A percentile compares a stretch with the other conserved stretches of the same genome.
These are phyloP conservation scores for Malassezia caprae DNA, from an alignment of 1,284 basidiomycete genomes.

Conservation along the genomic window DNA sequence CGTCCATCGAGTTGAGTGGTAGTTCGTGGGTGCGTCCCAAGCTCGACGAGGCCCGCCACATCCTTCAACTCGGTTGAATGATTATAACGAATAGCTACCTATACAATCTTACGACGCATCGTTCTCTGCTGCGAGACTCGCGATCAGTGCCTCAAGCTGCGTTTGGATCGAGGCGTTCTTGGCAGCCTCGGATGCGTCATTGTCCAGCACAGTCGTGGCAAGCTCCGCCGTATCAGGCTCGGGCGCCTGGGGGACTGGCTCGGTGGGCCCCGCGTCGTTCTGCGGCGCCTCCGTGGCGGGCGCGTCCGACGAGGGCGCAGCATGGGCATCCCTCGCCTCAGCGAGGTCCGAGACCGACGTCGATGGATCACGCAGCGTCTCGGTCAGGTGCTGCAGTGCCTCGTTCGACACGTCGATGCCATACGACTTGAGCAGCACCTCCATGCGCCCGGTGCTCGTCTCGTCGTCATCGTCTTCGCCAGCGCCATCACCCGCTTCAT, in stretches of 20 bases:
- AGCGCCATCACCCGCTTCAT: background rate
- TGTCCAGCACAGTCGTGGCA: background rate
- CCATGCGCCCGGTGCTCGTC: slow-evolving; percentile 6
- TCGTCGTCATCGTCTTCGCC: background rate
- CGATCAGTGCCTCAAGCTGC: slow-evolving; percentile 31
- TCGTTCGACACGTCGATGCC: slow-evolving; percentile 27
- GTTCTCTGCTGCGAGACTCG: slow-evolving; percentile 21
- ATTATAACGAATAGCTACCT: background rate
- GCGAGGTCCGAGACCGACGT: slow-evolving; percentile 3
- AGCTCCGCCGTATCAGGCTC: background rate
- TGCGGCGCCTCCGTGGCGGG: background rate
- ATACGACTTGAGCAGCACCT: slow-evolving; percentile 16
- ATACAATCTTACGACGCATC: background rate
- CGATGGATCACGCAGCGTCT: slow-evolving; percentile 24
- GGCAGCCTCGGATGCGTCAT: slow-evolving; percentile 5
- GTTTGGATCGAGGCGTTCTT: slow-evolving; percentile 24
- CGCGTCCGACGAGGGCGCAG: background rate
- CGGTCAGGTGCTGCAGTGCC: slow-evolving; percentile 28
- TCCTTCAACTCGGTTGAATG: slow-evolving; percentile 12
- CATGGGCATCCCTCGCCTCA: background rate
- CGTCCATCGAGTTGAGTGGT: slow-evolving; percentile 35
- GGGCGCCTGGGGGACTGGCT: background rate
- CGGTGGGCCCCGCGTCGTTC: background rate
- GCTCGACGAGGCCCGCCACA: slow-evolving; percentile 33
- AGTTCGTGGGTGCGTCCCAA: slow-evolving; percentile 40